Base-by-base conservation (phyloP, 2,329 filamentous ascomycete species). In the Pseudogymnoascus sp. region DNA sequence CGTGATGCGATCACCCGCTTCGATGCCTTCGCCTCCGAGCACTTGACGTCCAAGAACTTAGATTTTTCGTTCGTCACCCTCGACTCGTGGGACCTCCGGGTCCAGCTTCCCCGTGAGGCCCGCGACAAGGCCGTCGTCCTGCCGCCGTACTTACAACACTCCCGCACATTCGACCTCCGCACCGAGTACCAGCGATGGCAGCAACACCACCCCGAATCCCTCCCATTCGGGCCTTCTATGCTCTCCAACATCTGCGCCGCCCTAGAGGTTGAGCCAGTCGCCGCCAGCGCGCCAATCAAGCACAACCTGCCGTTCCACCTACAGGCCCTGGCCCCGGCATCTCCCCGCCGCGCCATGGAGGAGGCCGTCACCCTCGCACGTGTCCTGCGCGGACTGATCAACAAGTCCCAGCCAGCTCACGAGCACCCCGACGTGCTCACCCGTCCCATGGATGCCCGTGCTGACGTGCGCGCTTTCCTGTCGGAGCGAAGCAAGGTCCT, bases 131-230 rank as follows among this genome's bases (percentile, higher is more conserved):
- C 93, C 69, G 95, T 97, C 45, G 95, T 97, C 61, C 85, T 99
- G 37, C 95, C 95, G 21, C 90, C 93, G 8, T 99, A 99, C 77
- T 85, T 99, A 65, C 95, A 99, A 80, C 95, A 99, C 80, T 97
- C 95, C 40, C 88, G 95, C 66, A 96, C 93, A 64, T 99, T 97
- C 75, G 95, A 97, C 75, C 85, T 99, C 64, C 90, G 95, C 67
- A 96, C 92, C 72, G 95, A 99, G 79, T 99, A 99, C 76, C 93
- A 97, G 79, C 86, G 93, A 75, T 99, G 95, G 93, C 95, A 97
- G 78, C 91, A 96, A 72, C 93, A 97, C 77, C 95, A 99, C 73
- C 95, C 95, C 40, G 95, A 99, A 79, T 97, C 93, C 64, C 84
- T 99, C 63, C 93, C 95, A 2, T 99, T 97, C 73, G 95, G 93